Conservation (phyloP, 2,329 filamentous ascomycete species). For the Claviceps spartinae region DNA sequence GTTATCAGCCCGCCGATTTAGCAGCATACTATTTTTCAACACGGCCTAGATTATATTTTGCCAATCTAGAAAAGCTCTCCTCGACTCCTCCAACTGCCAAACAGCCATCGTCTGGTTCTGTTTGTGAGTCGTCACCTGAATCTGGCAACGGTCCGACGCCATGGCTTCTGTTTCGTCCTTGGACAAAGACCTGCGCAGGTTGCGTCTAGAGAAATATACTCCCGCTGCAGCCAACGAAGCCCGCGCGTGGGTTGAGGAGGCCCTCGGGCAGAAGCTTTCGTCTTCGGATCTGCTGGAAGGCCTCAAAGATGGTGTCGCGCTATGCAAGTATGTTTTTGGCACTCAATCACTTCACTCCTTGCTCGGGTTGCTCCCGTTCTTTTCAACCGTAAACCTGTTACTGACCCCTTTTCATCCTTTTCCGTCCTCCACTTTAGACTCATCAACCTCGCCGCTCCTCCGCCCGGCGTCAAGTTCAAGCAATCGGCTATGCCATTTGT, state of each 20-base stretch:
- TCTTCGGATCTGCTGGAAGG: slow-evolving; percentile 67
- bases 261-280: slow-evolving; percentile 59
- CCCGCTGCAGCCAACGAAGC: slow-evolving; percentile 79
- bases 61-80: not conserved
- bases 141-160: slow-evolving; percentile 3
- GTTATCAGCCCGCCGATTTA: not conserved
- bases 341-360: not conserved
- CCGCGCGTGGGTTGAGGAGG: slow-evolving; percentile 71
- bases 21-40: not conserved
- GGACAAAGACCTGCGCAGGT: slow-evolving; percentile 86
- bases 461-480: slow-evolving; percentile 79
- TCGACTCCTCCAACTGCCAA: not conserved
- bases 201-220: slow-evolving; percentile 89
- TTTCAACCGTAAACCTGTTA: not conserved
- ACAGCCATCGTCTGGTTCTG: not conserved
- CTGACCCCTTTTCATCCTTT: not conserved
- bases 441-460: slow-evolving; percentile 63
- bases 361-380: no score
- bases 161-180: slow-evolving; percentile 93
- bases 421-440: slow-evolving; percentile 42
- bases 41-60: not conserved
- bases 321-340: slow-evolving; percentile 62
- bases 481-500: slow-evolving; percentile 92
- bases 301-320: slow-evolving; percentile 78
- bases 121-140: not conserved